Evolutionary conservation across 192 early-diverging fungal genomes (phyloP).

Genomic region (Rhizophagus clarus): DNA sequence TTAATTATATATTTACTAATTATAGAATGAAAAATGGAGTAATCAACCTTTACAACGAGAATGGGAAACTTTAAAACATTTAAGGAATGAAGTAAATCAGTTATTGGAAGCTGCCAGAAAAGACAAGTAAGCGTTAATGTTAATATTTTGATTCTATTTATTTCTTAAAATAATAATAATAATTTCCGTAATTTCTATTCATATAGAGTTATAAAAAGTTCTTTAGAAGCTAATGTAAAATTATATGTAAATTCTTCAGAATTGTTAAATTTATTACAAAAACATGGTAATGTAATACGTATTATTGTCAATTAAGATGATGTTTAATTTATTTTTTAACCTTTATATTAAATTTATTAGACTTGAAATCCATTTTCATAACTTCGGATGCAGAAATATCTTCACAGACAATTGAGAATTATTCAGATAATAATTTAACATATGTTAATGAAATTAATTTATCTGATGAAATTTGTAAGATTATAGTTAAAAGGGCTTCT

Average conservation of each 20-base stretch:
- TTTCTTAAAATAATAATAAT: not conserved
- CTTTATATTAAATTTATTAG: constrained; percentile 35
- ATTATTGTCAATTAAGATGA: not conserved
- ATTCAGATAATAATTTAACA: not conserved
- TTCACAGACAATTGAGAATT: not conserved
- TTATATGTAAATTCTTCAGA: constrained; percentile 33
- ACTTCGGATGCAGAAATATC: constrained; percentile 42
- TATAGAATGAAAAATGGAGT: constrained; percentile 45
- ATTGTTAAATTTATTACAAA: constrained; percentile 27
- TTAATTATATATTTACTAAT: not conserved
- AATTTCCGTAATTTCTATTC: not conserved
- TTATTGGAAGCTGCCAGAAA: constrained; percentile 54
- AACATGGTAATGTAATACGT: not conserved
- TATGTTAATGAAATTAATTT: constrained; percentile 28
- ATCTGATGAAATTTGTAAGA: constrained; percentile 37
- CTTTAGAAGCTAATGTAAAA: constrained; percentile 53
- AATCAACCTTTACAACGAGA: constrained; percentile 44
- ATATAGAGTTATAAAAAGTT: constrained; percentile 46
- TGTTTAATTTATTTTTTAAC: not conserved
- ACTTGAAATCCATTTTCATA: constrained; percentile 52
- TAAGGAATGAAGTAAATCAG: constrained; percentile 53
- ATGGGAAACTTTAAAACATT: constrained; percentile 45
- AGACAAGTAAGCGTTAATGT: constrained; percentile 44
- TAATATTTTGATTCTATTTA: not conserved
- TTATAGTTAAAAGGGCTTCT: constrained; percentile 52